Evolutionary conservation across 1,139 yeast species (phyloP), one percentile per base, ranked within the genome.

Genomic region (Meyerozyma guilliermondii): DNA sequence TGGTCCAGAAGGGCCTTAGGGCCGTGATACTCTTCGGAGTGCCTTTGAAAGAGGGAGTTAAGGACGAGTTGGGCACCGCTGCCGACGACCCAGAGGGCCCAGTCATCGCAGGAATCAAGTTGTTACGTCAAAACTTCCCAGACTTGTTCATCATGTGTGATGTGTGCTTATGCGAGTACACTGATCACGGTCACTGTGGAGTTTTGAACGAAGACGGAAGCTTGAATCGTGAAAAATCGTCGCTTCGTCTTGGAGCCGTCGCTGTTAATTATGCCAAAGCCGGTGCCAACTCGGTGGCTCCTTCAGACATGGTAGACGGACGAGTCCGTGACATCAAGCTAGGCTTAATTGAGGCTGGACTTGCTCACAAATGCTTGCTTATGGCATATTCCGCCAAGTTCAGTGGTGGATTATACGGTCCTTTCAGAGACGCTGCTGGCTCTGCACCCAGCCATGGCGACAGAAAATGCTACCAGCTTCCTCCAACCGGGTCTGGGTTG

Each of bases 21-120:
- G 76, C 96, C 1, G 98, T 92, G 10, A 85, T 92, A 44, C 69
- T 92, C 47, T 92, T 92, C 63, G 99, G 99, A 22, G 97, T 94
- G 10, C 92, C 95, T 3, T 64, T 87, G 56, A 77, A 78, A 43
- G 81, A 76, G 6, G 87, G 85, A 3, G 78, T 70, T 36, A 92
- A 92, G 59, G 98, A 92, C 60, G 71, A 76, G 7, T 72, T 72
- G 39, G 99, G 97, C 14, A 78, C 96, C 2, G 80, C 89, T 36
- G 98, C 99, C 2, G 98, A 92, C 62, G 96, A 91, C 63, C 97
- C 97, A 36, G 76, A 87, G 30, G 98, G 98, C 0, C 98, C 98
- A 2, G 98, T 92, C 4, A 91, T 92, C 51, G 74, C 63, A 48
- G 85, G 92, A 24, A 83, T 87, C 54, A 83, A 81, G 57, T 72